Conservation (phyloP, 176 grass and related monocot genomes). For the Eragrostis nindensis region DNA sequence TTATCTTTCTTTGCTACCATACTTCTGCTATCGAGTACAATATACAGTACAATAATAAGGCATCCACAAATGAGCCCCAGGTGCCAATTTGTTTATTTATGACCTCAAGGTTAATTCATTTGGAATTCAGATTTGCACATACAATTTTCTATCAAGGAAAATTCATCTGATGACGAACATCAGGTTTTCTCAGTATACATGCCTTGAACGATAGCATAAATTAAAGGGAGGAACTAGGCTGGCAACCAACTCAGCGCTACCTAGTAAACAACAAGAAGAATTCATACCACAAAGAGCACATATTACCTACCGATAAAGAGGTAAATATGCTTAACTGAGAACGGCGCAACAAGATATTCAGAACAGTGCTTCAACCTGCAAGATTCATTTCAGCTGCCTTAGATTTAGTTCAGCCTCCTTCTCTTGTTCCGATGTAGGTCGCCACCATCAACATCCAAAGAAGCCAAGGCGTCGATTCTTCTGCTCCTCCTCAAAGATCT, state of each 20-base stretch:
- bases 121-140: slow-evolving; percentile 41
- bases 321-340: slow-evolving; percentile 40
- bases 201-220: slow-evolving; percentile 30
- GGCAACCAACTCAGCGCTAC: slow-evolving; percentile 34
- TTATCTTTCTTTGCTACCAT: background rate
- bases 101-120: slow-evolving; percentile 18
- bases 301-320: slow-evolving; percentile 33
- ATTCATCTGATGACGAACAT: slow-evolving; percentile 30
- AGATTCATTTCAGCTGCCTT: slow-evolving; percentile 56
- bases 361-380: slow-evolving; percentile 24
- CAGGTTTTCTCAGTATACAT: slow-evolving; percentile 48
- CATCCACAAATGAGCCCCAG: slow-evolving; percentile 18
- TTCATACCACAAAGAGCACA: slow-evolving; percentile 42
- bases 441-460: slow-evolving; percentile 89
- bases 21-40: background rate
- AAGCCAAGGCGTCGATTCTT: slow-evolving; percentile 61
- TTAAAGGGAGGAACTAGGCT: slow-evolving; percentile 39
- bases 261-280: slow-evolving; percentile 39
- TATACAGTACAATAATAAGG: slow-evolving; percentile 14
- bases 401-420: slow-evolving; percentile 75
- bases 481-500: slow-evolving; percentile 74
- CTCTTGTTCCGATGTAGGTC: slow-evolving; percentile 72
- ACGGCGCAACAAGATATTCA: slow-evolving; percentile 13
- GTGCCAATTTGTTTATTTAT: slow-evolving; percentile 29
- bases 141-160: slow-evolving; percentile 42